Evolutionary conservation across 495 filamentous ascomycete genomes (phyloP).

Genomic region (Penicillium pulvis): DNA sequence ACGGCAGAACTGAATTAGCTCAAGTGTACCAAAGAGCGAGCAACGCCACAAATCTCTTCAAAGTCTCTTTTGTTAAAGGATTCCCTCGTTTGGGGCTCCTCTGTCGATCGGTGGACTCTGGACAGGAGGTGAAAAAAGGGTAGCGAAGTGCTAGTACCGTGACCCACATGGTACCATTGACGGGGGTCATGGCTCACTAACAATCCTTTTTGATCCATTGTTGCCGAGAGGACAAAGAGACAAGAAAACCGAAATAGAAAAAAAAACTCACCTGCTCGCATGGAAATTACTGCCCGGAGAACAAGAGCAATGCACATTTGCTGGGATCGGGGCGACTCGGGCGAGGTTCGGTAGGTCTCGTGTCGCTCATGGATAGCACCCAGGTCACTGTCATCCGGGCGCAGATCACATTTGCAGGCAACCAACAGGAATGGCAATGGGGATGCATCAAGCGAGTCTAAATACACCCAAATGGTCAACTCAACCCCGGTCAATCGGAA

Average conservation of each 20-base stretch:
- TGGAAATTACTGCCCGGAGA: conserved; percentile 65
- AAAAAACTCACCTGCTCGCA: conserved; percentile 62
- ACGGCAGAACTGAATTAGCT: conserved; percentile 16
- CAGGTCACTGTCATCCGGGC: conserved; percentile 46
- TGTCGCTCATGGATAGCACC: conserved; percentile 59
- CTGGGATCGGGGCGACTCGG: conserved; percentile 68
- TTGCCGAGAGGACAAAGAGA: conserved; percentile 9
- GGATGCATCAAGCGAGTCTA: conserved; percentile 69
- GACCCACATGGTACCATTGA: conserved; percentile 33
- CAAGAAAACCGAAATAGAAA: not conserved
- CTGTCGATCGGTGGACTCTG: conserved; percentile 28
- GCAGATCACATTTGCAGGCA: conserved; percentile 83
- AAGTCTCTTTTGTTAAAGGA: conserved; percentile 1
- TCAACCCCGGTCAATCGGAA: conserved; percentile 8
- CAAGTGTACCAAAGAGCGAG: conserved; percentile 2
- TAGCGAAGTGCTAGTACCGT: conserved; percentile 37
- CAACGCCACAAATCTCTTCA: conserved; percentile 18
- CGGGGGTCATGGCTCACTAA: conserved; percentile 29
- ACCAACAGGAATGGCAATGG: conserved; percentile 74
- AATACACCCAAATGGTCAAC: conserved; percentile 7
- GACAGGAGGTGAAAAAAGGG: conserved; percentile 23
- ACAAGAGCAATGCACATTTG: conserved; percentile 79
- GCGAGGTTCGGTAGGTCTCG: conserved; percentile 72
- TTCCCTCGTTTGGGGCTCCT: conserved; percentile 8
- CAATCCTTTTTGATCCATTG: conserved; percentile 16